phyloP scores from a whole-genome alignment of 768 basidiomycete genomes.

The Thelephora aurantiotincta region DNA sequence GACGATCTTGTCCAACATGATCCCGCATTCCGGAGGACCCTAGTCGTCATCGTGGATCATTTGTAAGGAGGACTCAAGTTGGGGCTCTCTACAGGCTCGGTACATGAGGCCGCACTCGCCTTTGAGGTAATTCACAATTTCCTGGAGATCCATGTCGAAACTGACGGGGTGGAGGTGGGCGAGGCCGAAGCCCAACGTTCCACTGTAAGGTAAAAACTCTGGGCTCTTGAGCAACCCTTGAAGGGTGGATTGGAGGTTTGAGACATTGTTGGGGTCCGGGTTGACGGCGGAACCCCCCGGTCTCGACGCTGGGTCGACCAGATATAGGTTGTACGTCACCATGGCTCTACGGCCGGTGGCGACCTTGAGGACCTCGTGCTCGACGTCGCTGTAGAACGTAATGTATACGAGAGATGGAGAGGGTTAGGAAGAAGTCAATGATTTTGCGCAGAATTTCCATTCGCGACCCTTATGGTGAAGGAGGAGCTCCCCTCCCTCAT shows the following conservation, averaged over 20 bases:
- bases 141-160: background rate
- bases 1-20: no score
- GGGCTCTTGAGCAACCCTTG: slow-evolving; percentile 17
- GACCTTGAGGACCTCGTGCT: slow-evolving; percentile 31
- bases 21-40: no score
- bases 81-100: slow-evolving; percentile 3
- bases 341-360: slow-evolving; percentile 28
- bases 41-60: slow-evolving; percentile 3
- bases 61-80: slow-evolving; percentile 1
- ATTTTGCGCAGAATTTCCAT: slow-evolving; percentile 24
- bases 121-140: slow-evolving; percentile 2
- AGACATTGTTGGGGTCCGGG: background rate
- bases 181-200: slow-evolving; percentile 26
- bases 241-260: slow-evolving; percentile 6
- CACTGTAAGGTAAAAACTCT: slow-evolving; percentile 24
- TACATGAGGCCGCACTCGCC: slow-evolving; percentile 4
- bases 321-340: slow-evolving; percentile 28
- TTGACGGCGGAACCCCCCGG: background rate
- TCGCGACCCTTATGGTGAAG: slow-evolving; percentile 17
- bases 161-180: slow-evolving; percentile 22
- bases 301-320: slow-evolving; percentile 1
- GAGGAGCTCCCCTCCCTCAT: slow-evolving; percentile 29
- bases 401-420: slow-evolving; percentile 19
- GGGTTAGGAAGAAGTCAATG: slow-evolving; percentile 7
- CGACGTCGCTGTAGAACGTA: slow-evolving; percentile 30